These are phyloP conservation scores for Tylopilus vinaceipallidus DNA, from an alignment of 768 basidiomycete genomes.

Conservation along the genomic window DNA sequence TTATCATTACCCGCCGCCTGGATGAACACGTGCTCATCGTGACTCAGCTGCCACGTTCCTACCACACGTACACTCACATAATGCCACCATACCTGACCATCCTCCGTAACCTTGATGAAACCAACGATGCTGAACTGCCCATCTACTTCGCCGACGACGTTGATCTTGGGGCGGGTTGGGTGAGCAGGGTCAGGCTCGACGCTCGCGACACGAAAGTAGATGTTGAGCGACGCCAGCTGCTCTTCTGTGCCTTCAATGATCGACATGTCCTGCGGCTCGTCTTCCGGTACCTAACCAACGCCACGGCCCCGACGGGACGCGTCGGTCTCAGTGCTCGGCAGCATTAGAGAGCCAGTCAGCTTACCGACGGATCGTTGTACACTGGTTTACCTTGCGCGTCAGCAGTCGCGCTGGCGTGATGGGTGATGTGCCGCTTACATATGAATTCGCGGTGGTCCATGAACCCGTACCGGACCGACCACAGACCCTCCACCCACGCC, in stretches of 20 bases:
- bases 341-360: not conserved
- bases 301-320: not conserved
- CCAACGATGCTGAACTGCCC: conserved; percentile 51
- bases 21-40: not conserved
- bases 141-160: conserved; percentile 53
- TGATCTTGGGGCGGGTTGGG: conserved; percentile 51
- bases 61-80: conserved; percentile 43
- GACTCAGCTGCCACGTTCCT: not conserved
- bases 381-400: too few relatives aligned
- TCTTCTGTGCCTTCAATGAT: conserved; percentile 55
- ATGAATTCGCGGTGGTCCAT: conserved; percentile 66
- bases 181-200: conserved; percentile 45
- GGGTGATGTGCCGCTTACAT: conserved; percentile 39
- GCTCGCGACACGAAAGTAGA: conserved; percentile 43
- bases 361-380: conserved; percentile 45
- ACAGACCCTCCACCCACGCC: conserved; percentile 49
- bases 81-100: conserved; percentile 60
- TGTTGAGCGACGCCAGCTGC: conserved; percentile 46
- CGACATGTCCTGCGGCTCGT: conserved; percentile 37
- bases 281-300: conserved; percentile 30
- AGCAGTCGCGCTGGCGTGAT: not conserved
- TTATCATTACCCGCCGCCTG: conserved; percentile 53
- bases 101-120: conserved; percentile 51
- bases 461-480: conserved; percentile 67
- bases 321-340: not conserved